A percentile compares a stretch with the other conserved stretches of the same genome.
Conservation (phyloP, 352 stramenopile species). For the Globisporangium nagaii region DNA sequence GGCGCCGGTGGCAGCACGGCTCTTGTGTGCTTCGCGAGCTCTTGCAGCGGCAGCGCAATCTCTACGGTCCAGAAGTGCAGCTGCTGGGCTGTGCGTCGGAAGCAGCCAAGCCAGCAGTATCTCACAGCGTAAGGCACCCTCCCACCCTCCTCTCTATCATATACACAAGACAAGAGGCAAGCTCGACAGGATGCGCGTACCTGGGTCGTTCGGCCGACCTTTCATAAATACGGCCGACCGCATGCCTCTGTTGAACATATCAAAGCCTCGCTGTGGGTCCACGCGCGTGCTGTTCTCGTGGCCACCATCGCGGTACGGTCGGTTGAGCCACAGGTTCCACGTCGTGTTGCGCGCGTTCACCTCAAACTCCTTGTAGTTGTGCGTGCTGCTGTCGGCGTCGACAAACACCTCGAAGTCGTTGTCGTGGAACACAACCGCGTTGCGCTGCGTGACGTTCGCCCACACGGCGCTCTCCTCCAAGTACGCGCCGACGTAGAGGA, state of each 20-base stretch:
- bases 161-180: not conserved
- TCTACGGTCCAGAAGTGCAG: constrained; percentile 79
- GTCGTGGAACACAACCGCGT: constrained; percentile 78
- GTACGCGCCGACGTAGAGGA: constrained; percentile 69
- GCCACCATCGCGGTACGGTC: constrained; percentile 78
- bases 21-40: constrained; percentile 39
- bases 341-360: constrained; percentile 85
- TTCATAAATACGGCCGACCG: constrained; percentile 43
- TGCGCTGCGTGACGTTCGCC: constrained; percentile 60
- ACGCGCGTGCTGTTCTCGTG: constrained; percentile 79
- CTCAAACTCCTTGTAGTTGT: constrained; percentile 92
- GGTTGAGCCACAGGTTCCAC: constrained; percentile 88
- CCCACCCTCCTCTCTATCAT: too few species aligned
- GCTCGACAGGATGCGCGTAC: constrained; percentile 12
- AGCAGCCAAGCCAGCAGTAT: too few species aligned
- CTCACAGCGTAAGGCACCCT: too few species aligned
- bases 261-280: constrained; percentile 55
- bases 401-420: constrained; percentile 93
- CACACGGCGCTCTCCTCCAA: constrained; percentile 62
- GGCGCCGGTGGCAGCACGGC: constrained; percentile 27
- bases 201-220: constrained; percentile 56
- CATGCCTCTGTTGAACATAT: constrained; percentile 54
- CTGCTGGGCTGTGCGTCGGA: constrained; percentile 21
- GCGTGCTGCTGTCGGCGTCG: constrained; percentile 61
- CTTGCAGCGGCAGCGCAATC: constrained; percentile 62